Evolutionary conservation across 441 rosid genomes (phyloP).

Genomic region (Arabidopsis hybrid): DNA sequence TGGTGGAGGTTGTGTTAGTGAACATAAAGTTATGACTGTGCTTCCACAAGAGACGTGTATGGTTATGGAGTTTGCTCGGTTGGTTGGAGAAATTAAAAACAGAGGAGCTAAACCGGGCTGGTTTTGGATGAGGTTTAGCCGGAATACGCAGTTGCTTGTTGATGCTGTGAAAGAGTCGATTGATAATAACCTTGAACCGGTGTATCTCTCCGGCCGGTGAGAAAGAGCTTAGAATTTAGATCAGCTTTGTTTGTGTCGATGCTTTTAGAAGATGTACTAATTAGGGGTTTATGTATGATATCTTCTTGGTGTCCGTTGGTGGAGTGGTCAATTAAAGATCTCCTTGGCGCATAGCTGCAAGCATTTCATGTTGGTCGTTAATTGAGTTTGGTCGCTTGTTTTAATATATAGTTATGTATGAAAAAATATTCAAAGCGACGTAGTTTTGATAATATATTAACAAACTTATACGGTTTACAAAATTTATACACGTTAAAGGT

Average conservation of each 20-base stretch:
- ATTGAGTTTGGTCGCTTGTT: too few relatives aligned
- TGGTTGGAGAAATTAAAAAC: conserved; percentile 59
- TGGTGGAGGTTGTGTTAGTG: conserved; percentile 38
- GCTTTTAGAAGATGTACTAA: too few relatives aligned
- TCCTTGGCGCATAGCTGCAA: too few relatives aligned
- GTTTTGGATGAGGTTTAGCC: conserved; percentile 66
- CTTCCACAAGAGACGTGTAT: conserved; percentile 75
- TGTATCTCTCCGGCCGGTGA: conserved; percentile 41
- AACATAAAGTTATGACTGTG: conserved; percentile 53
- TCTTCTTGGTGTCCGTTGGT: too few relatives aligned
- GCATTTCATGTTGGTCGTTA: too few relatives aligned
- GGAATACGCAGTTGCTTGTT: conserved; percentile 72
- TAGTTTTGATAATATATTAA: too few relatives aligned
- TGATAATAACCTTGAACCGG: conserved; percentile 57
- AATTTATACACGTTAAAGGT: too few relatives aligned
- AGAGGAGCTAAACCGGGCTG: conserved; percentile 67
- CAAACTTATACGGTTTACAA: too few relatives aligned
- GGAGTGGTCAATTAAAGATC: too few relatives aligned
- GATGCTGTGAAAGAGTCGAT: conserved; percentile 74
- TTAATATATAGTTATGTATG: too few relatives aligned
- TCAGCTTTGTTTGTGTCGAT: background rate
- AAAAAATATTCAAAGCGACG: too few relatives aligned
- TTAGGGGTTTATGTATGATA: too few relatives aligned
- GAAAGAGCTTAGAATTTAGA: background rate
- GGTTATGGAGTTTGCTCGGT: conserved; percentile 75